A percentile compares a stretch with the other conserved stretches of the same genome.
Evolutionary conservation across 1,284 basidiomycete genomes (phyloP).

Genomic region (Fomitopsis pinicola): DNA sequence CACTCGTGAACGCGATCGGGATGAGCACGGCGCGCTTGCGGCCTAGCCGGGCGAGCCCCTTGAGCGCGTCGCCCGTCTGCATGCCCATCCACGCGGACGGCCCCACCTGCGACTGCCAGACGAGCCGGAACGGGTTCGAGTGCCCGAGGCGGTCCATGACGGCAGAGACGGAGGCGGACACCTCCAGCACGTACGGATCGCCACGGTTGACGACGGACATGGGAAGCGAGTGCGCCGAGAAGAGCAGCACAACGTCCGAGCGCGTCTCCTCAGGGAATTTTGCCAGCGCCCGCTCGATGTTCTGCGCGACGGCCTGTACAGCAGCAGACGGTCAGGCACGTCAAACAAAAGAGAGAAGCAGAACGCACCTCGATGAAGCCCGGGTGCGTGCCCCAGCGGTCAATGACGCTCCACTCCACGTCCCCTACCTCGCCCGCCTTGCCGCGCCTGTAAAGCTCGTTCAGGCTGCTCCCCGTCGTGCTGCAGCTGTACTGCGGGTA

Average conservation of each 20-base stretch:
- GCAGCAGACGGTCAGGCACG: neutral
- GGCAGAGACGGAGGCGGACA: constrained; percentile 87
- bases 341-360: too few species aligned
- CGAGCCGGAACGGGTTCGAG: constrained; percentile 84
- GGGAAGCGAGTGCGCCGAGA: constrained; percentile 97
- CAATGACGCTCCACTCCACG: constrained; percentile 96
- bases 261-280: constrained; percentile 75
- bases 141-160: constrained; percentile 85
- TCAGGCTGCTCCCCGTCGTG: constrained; percentile 95
- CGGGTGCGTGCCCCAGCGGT: constrained; percentile 95
- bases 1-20: constrained; percentile 97
- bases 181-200: constrained; percentile 95
- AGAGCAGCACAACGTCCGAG: constrained; percentile 79
- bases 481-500: constrained; percentile 99
- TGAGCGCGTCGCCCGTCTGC: constrained; percentile 90
- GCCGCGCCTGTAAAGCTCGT: constrained; percentile 79
- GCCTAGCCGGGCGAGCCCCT: constrained; percentile 87
- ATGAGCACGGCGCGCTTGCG: constrained; percentile 87
- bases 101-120: constrained; percentile 98
- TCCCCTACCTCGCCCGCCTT: constrained; percentile 53
- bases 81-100: constrained; percentile 98
- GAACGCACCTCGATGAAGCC: constrained; percentile 84
- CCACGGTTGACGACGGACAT: constrained; percentile 98
- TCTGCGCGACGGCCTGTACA: constrained; percentile 81
- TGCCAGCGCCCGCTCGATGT: constrained; percentile 80